A percentile compares a stretch with the other conserved stretches of the same genome.
phyloP scores from a whole-genome alignment of 345 rosid genomes.

The Brassica cretica region DNA sequence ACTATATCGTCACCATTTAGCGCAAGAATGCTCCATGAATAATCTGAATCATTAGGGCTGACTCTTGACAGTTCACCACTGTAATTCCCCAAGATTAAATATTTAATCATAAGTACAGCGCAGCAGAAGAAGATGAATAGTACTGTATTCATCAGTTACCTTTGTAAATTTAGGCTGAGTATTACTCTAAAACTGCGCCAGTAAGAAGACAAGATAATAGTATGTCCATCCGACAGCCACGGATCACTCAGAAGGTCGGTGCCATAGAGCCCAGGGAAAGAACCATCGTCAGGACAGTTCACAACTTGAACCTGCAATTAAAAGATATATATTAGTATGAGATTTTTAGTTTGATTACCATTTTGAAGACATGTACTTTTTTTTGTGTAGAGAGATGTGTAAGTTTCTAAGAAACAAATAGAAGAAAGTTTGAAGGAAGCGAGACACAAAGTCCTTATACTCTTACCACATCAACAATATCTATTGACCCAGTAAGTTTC shows the following conservation, averaged over 20 bases:
- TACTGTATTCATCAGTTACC: conserved; percentile 43
- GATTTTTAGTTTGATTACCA: neutral
- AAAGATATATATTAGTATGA: conserved; percentile 18
- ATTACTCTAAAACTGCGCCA: conserved; percentile 76
- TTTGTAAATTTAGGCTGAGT: conserved; percentile 56
- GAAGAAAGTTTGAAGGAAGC: neutral
- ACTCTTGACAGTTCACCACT: conserved; percentile 70
- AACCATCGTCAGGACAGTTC: conserved; percentile 63
- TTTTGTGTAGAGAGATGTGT: conserved; percentile 8
- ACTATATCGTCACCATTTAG: conserved; percentile 72
- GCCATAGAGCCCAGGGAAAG: conserved; percentile 86
- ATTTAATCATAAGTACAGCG: conserved; percentile 15
- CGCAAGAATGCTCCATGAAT: conserved; percentile 70
- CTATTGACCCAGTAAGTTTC: conserved; percentile 42
- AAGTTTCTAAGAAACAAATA: neutral
- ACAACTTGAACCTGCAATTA: conserved; percentile 68
- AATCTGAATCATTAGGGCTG: conserved; percentile 62
- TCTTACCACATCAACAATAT: conserved; percentile 74
- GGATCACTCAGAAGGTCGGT: conserved; percentile 54
- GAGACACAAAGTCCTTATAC: conserved; percentile 24
- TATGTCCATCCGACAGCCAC: conserved; percentile 92
- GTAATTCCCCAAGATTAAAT: conserved; percentile 35
- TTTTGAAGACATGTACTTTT: conserved; percentile 1
- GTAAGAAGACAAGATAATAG: conserved; percentile 61
- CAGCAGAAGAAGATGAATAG: conserved; percentile 12